These are phyloP conservation scores for Melampsora americana DNA, from an alignment of 1,284 basidiomycete genomes.

Conservation along the genomic window DNA sequence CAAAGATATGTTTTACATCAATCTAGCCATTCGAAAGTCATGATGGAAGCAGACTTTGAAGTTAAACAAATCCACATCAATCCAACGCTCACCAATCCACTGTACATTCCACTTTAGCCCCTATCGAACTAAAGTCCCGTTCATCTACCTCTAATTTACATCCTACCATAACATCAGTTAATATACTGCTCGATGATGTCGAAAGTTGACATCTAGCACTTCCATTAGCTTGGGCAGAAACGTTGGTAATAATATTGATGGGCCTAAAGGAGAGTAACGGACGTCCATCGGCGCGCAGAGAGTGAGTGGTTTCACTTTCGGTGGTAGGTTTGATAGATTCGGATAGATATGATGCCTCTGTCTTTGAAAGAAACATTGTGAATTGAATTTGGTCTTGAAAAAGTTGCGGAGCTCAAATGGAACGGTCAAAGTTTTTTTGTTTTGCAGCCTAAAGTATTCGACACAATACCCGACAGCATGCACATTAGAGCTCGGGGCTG, in stretches of 20 bases:
- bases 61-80: too few species aligned
- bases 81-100: slow-evolving; percentile 37
- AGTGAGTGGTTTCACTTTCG: not conserved
- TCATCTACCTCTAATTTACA: slow-evolving; percentile 43
- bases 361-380: not conserved
- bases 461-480: too few species aligned
- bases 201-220: slow-evolving; percentile 35
- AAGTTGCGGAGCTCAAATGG: too few species aligned
- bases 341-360: not conserved
- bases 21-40: not conserved
- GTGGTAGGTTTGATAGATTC: not conserved
- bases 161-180: slow-evolving; percentile 42
- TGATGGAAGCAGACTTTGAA: not conserved
- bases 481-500: too few species aligned
- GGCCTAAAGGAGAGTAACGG: slow-evolving; percentile 27
- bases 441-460: too few species aligned
- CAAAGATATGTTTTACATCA: not conserved
- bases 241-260: slow-evolving; percentile 30
- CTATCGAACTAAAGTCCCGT: slow-evolving; percentile 23
- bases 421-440: too few species aligned
- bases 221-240: slow-evolving; percentile 38
- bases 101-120: slow-evolving; percentile 35
- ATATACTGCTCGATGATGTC: slow-evolving; percentile 34
- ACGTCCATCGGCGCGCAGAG: slow-evolving; percentile 34
- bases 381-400: too few species aligned